A percentile compares a stretch with the other conserved stretches of the same genome.
Evolutionary conservation across 1,139 yeast genomes (phyloP).

Genomic region (Taphrina wiesneri): DNA sequence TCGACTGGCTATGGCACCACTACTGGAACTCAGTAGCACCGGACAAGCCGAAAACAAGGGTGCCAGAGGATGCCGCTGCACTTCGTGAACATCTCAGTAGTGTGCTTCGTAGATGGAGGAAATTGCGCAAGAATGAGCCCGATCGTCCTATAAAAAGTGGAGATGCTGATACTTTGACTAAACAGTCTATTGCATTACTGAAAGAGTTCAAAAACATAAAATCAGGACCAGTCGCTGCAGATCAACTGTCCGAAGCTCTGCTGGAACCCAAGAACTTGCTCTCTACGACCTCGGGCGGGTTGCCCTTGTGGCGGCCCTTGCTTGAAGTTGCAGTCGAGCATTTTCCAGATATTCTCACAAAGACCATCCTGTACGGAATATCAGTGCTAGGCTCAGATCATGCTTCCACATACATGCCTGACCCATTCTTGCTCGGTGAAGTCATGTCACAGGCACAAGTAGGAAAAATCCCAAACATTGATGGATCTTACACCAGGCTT

Average conservation of each 20-base stretch:
- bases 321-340: constrained; percentile 2
- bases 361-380: constrained; percentile 1
- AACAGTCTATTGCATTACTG: constrained; percentile 9
- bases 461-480: not conserved
- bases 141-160: constrained; percentile 10
- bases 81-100: not conserved
- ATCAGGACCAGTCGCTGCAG: not conserved
- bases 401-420: not conserved
- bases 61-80: not conserved
- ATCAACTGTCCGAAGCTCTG: not conserved
- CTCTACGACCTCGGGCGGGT: not conserved
- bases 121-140: constrained; percentile 13
- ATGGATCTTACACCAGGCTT: constrained; percentile 1
- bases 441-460: not conserved
- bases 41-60: not conserved
- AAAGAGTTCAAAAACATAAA: constrained; percentile 3
- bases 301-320: constrained; percentile 14
- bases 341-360: not conserved
- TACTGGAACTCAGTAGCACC: constrained; percentile 60
- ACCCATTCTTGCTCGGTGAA: not conserved
- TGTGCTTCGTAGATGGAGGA: constrained; percentile 20
- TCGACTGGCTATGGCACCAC: constrained; percentile 70
- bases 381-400: constrained; percentile 3
- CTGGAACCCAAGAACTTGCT: constrained; percentile 23
- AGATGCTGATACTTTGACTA: constrained; percentile 3